phyloP scores from a whole-genome alignment of 1,284 basidiomycete genomes.

The Tylopilus sp. region DNA sequence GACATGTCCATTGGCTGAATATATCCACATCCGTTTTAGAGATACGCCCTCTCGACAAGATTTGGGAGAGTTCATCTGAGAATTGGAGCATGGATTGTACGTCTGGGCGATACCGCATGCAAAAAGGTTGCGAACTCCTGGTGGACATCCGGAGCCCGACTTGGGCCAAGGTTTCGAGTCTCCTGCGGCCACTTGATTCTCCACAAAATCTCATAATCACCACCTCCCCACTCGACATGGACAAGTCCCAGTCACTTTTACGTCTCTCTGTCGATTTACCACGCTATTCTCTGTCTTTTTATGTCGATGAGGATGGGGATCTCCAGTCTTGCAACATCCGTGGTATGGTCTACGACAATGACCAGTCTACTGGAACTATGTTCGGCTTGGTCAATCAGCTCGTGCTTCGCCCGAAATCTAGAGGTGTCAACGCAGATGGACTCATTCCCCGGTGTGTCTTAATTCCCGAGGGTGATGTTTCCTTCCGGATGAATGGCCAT shows the following conservation, averaged over 20 bases:
- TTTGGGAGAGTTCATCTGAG: not conserved
- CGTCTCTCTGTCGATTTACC: not conserved
- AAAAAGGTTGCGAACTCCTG: not conserved
- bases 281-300: not conserved
- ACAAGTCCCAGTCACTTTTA: not conserved
- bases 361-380: slow-evolving; percentile 26
- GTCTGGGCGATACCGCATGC: not conserved
- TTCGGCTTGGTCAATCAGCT: slow-evolving; percentile 39
- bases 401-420: slow-evolving; percentile 35
- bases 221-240: not conserved
- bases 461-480: slow-evolving; percentile 41
- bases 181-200: too few relatives aligned
- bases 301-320: not conserved
- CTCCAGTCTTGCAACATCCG: slow-evolving; percentile 10
- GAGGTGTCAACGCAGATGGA: not conserved
- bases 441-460: slow-evolving; percentile 33
- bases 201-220: not conserved
- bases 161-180: not conserved
- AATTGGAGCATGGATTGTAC: not conserved
- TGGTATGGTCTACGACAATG: slow-evolving; percentile 24
- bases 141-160: not conserved
- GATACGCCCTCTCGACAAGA: not conserved
- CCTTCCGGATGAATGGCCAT: slow-evolving; percentile 20
- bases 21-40: not conserved
- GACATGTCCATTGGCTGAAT: slow-evolving; percentile 9